phyloP scores from a whole-genome alignment of 805 yeast genomes.

The Cyberlindnera misumaiensis region DNA sequence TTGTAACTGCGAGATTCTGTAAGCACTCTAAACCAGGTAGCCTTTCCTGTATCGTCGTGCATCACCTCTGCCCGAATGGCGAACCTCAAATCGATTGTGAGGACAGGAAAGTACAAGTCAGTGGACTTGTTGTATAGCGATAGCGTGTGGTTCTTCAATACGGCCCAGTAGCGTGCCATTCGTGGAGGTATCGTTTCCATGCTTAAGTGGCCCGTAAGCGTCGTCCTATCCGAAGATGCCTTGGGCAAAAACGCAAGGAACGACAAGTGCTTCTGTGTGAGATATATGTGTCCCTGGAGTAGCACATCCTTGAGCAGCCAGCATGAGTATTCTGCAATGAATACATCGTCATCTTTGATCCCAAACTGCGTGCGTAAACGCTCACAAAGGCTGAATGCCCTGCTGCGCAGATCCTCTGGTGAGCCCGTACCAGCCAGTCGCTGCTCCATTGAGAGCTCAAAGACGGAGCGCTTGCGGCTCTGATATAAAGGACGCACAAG shows the following conservation, averaged over 20 bases:
- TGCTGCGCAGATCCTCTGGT: constrained; percentile 15
- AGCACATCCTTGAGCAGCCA: constrained; percentile 82
- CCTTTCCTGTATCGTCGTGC: constrained; percentile 19
- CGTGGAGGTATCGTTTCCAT: constrained; percentile 27
- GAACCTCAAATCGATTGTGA: constrained; percentile 64
- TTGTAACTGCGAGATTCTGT: constrained; percentile 53
- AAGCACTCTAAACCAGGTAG: constrained; percentile 46
- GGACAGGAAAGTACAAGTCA: constrained; percentile 76
- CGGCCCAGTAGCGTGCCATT: constrained; percentile 66
- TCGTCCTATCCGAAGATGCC: constrained; percentile 30
- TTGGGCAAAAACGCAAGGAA: constrained; percentile 79
- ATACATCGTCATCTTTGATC: constrained; percentile 47
- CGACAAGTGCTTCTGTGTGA: constrained; percentile 57
- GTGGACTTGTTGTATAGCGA: constrained; percentile 64
- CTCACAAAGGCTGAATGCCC: constrained; percentile 31
- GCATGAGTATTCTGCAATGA: constrained; percentile 57
- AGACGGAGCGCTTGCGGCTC: constrained; percentile 13
- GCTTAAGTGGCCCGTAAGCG: constrained; percentile 45
- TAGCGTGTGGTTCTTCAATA: constrained; percentile 61
- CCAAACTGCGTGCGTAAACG: constrained; percentile 34
- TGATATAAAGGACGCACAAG: too few species aligned
- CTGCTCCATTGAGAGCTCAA: constrained; percentile 24
- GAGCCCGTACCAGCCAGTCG: constrained; percentile 7
- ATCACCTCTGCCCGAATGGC: constrained; percentile 55
- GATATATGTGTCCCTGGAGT: constrained; percentile 76